Evolutionary conservation across 139 green algal species (phyloP).

Genomic region (Haematococcus sp.): DNA sequence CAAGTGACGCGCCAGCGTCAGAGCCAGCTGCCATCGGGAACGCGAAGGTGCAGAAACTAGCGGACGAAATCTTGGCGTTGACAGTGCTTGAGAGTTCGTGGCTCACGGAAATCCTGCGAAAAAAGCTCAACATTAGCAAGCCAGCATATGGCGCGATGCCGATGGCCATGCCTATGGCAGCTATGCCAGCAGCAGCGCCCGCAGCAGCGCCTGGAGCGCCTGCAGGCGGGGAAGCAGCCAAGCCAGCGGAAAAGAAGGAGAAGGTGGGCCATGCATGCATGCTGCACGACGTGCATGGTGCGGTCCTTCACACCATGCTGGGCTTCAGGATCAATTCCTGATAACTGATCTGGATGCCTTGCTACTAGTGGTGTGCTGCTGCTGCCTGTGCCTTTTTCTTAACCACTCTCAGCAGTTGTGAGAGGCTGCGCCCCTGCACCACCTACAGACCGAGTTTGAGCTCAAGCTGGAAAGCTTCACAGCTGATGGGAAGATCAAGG

Average conservation of each 20-base stretch:
- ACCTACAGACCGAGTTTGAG: constrained; percentile 93
- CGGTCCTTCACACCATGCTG: no score
- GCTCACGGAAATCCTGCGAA: constrained; percentile 70
- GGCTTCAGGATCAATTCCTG: no score
- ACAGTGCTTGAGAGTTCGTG: constrained; percentile 75
- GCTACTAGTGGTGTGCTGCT: no score
- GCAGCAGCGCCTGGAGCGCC: constrained; percentile 16
- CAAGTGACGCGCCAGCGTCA: no score
- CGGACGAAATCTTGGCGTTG: constrained; percentile 68
- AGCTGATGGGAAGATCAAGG: constrained; percentile 93
- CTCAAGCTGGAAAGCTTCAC: constrained; percentile 94
- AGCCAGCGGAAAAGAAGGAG: constrained; percentile 33
- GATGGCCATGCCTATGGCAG: constrained; percentile 50
- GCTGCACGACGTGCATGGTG: no score
- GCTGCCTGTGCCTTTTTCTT: constrained; percentile 12
- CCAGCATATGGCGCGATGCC: constrained; percentile 27
- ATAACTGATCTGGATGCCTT: no score
- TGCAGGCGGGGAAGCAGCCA: constrained; percentile 33
- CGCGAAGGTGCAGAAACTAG: constrained; percentile 58
- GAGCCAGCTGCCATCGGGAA: constrained; percentile 16
- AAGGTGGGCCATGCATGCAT: constrained; percentile 52
- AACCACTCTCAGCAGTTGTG: no score
- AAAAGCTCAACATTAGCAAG: constrained; percentile 62
- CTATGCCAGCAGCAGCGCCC: constrained; percentile 15
- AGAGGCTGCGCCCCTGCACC: no score